Evolutionary conservation across 352 stramenopile species (phyloP), one percentile per base, ranked within the genome.

Genomic region (Phytophthora vignae): DNA sequence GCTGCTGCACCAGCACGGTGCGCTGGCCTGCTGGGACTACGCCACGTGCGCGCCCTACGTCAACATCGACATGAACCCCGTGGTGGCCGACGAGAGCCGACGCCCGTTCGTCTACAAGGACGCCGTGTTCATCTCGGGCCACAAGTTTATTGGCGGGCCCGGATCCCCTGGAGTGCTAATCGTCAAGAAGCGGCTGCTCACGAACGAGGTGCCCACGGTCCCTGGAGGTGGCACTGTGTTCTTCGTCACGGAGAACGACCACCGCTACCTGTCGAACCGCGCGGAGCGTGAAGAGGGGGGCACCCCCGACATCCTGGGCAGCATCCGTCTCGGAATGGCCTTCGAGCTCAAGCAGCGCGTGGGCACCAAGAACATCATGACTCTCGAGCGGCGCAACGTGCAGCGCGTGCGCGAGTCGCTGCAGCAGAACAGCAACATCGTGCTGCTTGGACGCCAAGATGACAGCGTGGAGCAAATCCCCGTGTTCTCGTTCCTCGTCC

Each of bases 71-170:
- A 99, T 99, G 96, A 99, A 99, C 83, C 95, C 96, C 9, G 78
- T 87, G 25, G 59, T 87, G n/a, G 52, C 68, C 21, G 74, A 88
- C 15, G 70, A 78, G 44, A 54, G 21, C 54, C 58, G 50, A 76
- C 70, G 70, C 21, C 65, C 68, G 10, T 85, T 74, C 10, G 73
- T 82, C 44, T 85, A 93, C 64, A 98, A 98, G 69, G 97, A 99
- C 79, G 98, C 97, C 0, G 83, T 99, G 22, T 98, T 98, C 77
- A 91, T 99, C 56, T 98, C 88, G 3, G 92, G 94, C 8, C 98
- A 99, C 90, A 99, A 99, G 75, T 97, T 99, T 55, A 71, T 98
- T 25, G 98, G 98, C 36, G 98, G 97, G 5, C 90, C 93, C 0
- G 93, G 91, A 12, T 97, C 93, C 2, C 92, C 97, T 4, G 97